These are phyloP conservation scores for Colletotrichum musae DNA, from an alignment of 2,329 filamentous ascomycete species.

Conservation along the genomic window DNA sequence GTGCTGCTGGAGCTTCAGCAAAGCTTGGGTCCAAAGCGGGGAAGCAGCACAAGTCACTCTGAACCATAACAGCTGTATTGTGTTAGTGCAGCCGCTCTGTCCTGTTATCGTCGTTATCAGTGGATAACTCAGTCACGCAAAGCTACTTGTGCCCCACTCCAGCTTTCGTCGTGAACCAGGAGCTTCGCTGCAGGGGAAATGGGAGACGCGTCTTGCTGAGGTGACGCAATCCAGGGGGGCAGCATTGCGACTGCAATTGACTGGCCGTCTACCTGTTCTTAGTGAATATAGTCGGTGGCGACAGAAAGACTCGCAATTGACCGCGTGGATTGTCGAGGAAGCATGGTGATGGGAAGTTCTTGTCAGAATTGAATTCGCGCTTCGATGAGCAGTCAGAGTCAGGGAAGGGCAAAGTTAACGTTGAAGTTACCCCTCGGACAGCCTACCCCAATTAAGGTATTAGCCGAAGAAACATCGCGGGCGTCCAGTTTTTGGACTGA, in stretches of 20 bases:
- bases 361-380: not conserved
- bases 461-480: not conserved
- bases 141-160: slow-evolving; percentile 3
- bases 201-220: slow-evolving; percentile 8
- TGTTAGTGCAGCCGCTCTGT: slow-evolving; percentile 1
- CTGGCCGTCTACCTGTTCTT: no score
- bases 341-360: not conserved
- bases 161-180: slow-evolving; percentile 29
- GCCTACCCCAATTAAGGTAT: not conserved
- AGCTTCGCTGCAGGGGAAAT: slow-evolving; percentile 25
- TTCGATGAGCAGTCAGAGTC: not conserved
- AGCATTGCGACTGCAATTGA: not conserved
- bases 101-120: not conserved
- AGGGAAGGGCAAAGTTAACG: slow-evolving; percentile 9
- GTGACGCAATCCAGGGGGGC: slow-evolving; percentile 14
- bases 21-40: slow-evolving; percentile 28
- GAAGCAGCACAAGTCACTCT: not conserved
- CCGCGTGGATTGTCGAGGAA: not conserved
- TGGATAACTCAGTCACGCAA: not conserved
- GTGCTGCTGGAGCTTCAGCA: slow-evolving; percentile 14
- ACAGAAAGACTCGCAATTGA: not conserved
- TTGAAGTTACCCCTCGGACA: not conserved
- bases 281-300: not conserved
- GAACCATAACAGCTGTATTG: not conserved
- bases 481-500: no score